Base-by-base conservation (phyloP, 257 asterid species). In the Solanum clarkiae region DNA sequence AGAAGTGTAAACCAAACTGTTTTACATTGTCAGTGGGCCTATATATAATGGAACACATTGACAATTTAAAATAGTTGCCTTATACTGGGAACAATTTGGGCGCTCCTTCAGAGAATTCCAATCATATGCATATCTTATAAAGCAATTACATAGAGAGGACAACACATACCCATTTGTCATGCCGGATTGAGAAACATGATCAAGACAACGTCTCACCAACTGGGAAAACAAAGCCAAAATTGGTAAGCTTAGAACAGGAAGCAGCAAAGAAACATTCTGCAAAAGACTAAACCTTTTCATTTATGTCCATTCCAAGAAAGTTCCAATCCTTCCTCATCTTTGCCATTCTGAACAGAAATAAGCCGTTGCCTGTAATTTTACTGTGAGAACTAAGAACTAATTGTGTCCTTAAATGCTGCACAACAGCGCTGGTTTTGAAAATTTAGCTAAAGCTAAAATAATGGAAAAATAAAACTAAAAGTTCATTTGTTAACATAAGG, bases 241-340 rank as follows among this genome's bases (percentile, higher is more conserved):
- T 66, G 79, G 32, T 82, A 82, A 87, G 54, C 84, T 83, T 72
- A 56, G 77, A 88, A 83, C 57, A 85, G 29, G 29, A 84, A 80
- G 70, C 53, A 84, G 82, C 51, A 86, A 80, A 85, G 74, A 77
- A 84, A 74, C 16, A 85, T 24, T 47, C 62, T 81, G 75, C 85
- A 84, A 18, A 75, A 60, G 87, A 66, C 70, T 22, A 85, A 40
- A 96, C 99, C 98, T 96, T 95, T 66, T 89, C 90, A 84, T 96
- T 94, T 47, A 92, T 89, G 90, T 96, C 99, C 56, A 96, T 89
- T 74, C 99, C 98, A 86, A 96, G 98, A 87, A 95, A 95, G 90
- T 96, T 96, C 93, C 89, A 87, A 90, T 96, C 92, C 80, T 86
- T 92, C 87, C 85, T 86, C 90, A 81, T 90, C 87, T 66, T 90